Percentiles rank a stretch among this genome's conserved stretches.
Conservation (phyloP, 495 filamentous ascomycete genomes). For the Friedmanniomyces endolithicus region DNA sequence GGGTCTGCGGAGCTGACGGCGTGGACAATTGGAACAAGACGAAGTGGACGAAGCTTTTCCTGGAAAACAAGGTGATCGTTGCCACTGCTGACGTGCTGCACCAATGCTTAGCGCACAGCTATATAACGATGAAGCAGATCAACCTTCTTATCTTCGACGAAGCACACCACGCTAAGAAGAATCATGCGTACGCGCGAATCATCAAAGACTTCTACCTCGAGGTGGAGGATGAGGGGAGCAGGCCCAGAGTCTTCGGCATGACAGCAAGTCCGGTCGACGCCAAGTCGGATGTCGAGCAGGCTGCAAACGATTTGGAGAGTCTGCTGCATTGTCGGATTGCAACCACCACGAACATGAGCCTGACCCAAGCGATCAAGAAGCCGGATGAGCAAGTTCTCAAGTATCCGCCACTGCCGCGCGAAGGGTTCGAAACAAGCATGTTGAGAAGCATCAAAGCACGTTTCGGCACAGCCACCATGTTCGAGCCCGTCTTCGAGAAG, state of each 20-base stretch:
- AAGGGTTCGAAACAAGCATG: conserved; percentile 51
- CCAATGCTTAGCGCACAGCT: conserved; percentile 66
- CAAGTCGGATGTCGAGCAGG: conserved; percentile 53
- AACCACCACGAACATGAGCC: conserved; percentile 55
- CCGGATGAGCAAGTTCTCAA: conserved; percentile 48
- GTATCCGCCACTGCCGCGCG: conserved; percentile 39
- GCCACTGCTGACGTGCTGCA: conserved; percentile 84
- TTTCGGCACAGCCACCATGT: conserved; percentile 44
- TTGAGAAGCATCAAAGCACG: conserved; percentile 41
- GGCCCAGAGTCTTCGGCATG: conserved; percentile 88
- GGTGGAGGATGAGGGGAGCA: conserved; percentile 31
- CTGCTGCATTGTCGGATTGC: conserved; percentile 71
- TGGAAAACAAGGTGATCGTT: conserved; percentile 74
- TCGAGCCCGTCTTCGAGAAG: conserved; percentile 48
- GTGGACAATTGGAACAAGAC: conserved; percentile 52
- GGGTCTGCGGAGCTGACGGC: conserved; percentile 64
- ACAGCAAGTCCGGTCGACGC: conserved; percentile 94
- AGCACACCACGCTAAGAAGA: conserved; percentile 92
- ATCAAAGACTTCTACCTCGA: conserved; percentile 72
- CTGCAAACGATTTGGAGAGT: conserved; percentile 60
- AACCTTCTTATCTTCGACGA: conserved; percentile 94
- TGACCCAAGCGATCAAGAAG: conserved; percentile 45
- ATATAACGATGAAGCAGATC: conserved; percentile 69
- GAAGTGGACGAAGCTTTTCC: conserved; percentile 56
- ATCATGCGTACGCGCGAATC: conserved; percentile 83